These are phyloP conservation scores for Salix purpurea DNA, from an alignment of 345 rosid genomes.

Conservation along the genomic window DNA sequence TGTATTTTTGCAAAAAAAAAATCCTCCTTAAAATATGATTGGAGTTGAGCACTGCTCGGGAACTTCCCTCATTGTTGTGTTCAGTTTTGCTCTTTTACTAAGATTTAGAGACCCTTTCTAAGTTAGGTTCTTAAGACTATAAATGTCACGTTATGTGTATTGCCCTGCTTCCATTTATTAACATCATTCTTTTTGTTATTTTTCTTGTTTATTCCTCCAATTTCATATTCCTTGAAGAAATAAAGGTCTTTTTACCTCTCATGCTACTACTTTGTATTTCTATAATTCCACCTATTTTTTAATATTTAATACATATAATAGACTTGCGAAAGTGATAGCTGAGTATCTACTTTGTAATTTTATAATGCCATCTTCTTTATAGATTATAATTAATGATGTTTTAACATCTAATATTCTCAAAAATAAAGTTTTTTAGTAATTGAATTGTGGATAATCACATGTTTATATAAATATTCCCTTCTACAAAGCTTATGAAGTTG, in stretches of 20 bases:
- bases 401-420: too few relatives aligned
- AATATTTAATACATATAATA: background rate
- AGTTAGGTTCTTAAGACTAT: background rate
- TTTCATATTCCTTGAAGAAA: background rate
- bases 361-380: too few relatives aligned
- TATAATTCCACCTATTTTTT: background rate
- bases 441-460: too few relatives aligned
- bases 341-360: too few relatives aligned
- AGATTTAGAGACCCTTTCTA: background rate
- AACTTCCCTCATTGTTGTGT: background rate
- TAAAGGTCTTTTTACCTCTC: background rate
- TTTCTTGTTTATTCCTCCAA: background rate
- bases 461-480: too few relatives aligned
- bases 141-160: background rate
- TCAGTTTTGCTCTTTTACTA: background rate
- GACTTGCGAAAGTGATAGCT: background rate
- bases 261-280: background rate
- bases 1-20: too few relatives aligned
- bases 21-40: constrained; percentile 6
- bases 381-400: too few relatives aligned
- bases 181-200: background rate
- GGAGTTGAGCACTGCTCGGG: background rate
- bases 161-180: background rate
- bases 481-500: too few relatives aligned
- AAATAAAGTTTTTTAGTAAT: too few relatives aligned